Conservation (phyloP, 1,284 basidiomycete genomes). For the Marasmius sp. region DNA sequence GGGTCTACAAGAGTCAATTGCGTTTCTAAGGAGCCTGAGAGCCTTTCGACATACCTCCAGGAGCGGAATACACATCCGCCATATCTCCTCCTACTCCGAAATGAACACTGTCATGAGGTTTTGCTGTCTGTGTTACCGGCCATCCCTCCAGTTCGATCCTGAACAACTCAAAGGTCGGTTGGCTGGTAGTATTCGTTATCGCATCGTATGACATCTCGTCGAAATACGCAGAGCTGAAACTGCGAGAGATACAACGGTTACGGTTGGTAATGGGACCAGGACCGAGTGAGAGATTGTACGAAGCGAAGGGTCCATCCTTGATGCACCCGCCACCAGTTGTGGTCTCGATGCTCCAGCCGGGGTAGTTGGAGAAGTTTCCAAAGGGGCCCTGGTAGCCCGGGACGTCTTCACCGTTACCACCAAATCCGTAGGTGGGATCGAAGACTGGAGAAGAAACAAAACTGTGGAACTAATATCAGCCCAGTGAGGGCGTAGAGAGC, state of each 20-base stretch:
- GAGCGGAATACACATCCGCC: conserved; percentile 33
- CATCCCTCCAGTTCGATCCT: conserved; percentile 33
- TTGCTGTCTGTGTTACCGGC: background rate
- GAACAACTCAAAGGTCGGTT: conserved; percentile 31
- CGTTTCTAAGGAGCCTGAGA: background rate
- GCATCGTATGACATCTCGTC: conserved; percentile 19
- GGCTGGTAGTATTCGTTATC: conserved; percentile 23
- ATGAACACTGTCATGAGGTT: conserved; percentile 33
- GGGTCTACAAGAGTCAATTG: conserved; percentile 4
- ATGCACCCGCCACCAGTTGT: conserved; percentile 28
- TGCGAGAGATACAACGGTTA: conserved; percentile 33
- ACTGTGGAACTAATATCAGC: conserved; percentile 12
- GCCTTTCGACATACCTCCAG: conserved; percentile 27
- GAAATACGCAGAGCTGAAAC: conserved; percentile 22
- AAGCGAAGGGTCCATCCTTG: conserved; percentile 32
- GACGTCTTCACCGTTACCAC: conserved; percentile 29
- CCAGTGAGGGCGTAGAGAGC: conserved; percentile 4
- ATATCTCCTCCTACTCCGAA: conserved; percentile 34
- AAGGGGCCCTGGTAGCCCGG: conserved; percentile 20
- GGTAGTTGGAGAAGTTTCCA: conserved; percentile 16
- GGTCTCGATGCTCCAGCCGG: conserved; percentile 4
- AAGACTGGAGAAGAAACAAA: conserved; percentile 31
- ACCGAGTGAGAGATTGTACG: conserved; percentile 30
- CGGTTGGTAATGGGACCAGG: conserved; percentile 27
- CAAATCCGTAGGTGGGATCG: conserved; percentile 31